phyloP scores from a whole-genome alignment of 2,329 filamentous ascomycete genomes.

The Aspergillus glaucus region DNA sequence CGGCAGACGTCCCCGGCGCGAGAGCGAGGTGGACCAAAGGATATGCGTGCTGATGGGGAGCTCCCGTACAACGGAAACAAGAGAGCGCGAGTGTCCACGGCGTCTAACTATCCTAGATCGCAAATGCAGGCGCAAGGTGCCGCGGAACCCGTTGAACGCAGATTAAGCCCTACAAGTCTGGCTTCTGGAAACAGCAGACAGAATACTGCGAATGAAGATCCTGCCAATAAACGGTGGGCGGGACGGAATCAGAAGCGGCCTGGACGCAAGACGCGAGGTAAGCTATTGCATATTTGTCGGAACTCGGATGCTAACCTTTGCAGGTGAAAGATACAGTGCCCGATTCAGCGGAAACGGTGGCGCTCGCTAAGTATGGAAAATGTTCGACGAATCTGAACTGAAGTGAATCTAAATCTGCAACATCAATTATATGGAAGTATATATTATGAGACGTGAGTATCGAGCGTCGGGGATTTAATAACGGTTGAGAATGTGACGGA shows the following conservation, averaged over 20 bases:
- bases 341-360: conserved; percentile 17
- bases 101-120: conserved; percentile 3
- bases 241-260: conserved; percentile 10
- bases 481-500: background rate
- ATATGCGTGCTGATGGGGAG: background rate
- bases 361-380: background rate
- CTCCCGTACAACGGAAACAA: conserved; percentile 6
- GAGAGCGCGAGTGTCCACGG: conserved; percentile 7
- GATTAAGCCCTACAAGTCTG: conserved; percentile 22
- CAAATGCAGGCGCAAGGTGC: conserved; percentile 10
- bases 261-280: conserved; percentile 25
- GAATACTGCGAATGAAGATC: conserved; percentile 7
- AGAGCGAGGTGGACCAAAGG: background rate
- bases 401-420: background rate
- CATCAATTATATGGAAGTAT: background rate
- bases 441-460: background rate
- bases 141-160: conserved; percentile 20
- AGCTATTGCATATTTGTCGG: background rate
- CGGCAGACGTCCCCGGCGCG: conserved; percentile 3
- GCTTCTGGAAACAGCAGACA: conserved; percentile 23
- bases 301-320: conserved; percentile 7
- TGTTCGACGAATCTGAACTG: background rate
- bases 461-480: background rate
- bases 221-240: conserved; percentile 3
- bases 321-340: conserved; percentile 27